phyloP scores from a whole-genome alignment of 257 asterid species.

The Schizonepeta tenuifolia region DNA sequence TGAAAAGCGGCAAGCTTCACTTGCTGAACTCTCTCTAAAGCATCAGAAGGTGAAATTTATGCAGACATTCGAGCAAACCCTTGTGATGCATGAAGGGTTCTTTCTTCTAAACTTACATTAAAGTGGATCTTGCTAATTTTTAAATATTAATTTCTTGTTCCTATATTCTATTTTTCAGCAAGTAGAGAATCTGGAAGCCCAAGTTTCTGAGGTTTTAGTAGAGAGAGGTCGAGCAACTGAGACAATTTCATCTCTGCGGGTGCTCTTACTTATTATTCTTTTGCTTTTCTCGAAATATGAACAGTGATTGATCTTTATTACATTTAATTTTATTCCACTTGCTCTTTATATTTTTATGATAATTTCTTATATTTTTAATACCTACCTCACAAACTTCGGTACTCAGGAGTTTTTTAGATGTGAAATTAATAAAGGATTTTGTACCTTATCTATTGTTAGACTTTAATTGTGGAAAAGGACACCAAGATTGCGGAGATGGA shows the following conservation, averaged over 20 bases:
- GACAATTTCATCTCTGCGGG: constrained; percentile 84
- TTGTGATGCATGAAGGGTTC: constrained; percentile 30
- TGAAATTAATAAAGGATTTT: constrained; percentile 27
- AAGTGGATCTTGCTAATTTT: constrained; percentile 20
- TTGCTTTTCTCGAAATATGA: constrained; percentile 28
- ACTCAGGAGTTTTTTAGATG: constrained; percentile 28
- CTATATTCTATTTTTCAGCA: constrained; percentile 53
- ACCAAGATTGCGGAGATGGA: constrained; percentile 94
- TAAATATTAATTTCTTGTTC: constrained; percentile 25
- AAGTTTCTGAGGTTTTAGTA: constrained; percentile 74
- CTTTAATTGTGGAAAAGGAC: constrained; percentile 76
- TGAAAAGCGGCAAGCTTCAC: constrained; percentile 76
- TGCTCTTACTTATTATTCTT: constrained; percentile 38
- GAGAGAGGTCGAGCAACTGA: constrained; percentile 86
- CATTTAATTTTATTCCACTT: background rate
- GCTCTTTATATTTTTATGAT: constrained; percentile 11
- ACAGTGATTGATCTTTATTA: constrained; percentile 20
- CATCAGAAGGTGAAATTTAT: constrained; percentile 74
- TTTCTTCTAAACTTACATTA: constrained; percentile 25
- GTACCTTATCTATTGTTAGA: constrained; percentile 47
- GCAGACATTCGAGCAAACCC: constrained; percentile 18
- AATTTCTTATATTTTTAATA: constrained; percentile 1
- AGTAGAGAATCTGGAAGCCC: constrained; percentile 84
- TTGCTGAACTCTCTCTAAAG: constrained; percentile 75
- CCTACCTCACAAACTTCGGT: constrained; percentile 6